Conservation (phyloP, 139 green algal genomes). For the Zygnema cylindricum region DNA sequence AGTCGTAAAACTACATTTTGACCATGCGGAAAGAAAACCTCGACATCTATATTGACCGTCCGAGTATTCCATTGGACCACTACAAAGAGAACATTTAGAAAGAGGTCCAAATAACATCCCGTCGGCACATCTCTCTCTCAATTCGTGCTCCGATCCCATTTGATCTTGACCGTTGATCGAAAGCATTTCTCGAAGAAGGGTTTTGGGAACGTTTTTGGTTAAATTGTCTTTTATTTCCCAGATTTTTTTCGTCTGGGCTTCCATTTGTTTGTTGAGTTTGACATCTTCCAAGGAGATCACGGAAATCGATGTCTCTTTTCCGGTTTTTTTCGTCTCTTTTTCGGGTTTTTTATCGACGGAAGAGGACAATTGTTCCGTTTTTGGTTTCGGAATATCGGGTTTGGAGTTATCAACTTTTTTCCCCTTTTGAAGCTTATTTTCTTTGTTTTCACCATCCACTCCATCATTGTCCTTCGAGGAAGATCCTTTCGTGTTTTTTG, state of each 20-base stretch:
- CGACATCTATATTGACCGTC: slow-evolving; percentile 48
- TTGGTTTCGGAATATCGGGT: too few species aligned
- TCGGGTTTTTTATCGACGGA: slow-evolving; percentile 31
- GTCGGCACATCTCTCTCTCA: slow-evolving; percentile 52
- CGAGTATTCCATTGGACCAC: slow-evolving; percentile 25
- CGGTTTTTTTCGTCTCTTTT: too few species aligned
- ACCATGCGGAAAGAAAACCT: slow-evolving; percentile 51
- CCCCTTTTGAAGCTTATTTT: slow-evolving; percentile 22
- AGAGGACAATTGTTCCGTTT: slow-evolving; percentile 27
- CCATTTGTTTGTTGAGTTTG: slow-evolving; percentile 43
- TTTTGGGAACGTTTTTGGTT: not conserved
- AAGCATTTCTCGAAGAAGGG: slow-evolving; percentile 46
- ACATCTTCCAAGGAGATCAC: not conserved
- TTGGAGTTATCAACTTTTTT: slow-evolving; percentile 22
- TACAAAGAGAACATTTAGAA: slow-evolving; percentile 34
- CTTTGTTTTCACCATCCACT: not conserved
- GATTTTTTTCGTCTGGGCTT: slow-evolving; percentile 30
- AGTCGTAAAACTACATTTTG: slow-evolving; percentile 35
- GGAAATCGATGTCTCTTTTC: too few species aligned
- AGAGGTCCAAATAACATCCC: slow-evolving; percentile 52
- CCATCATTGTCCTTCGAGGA: not conserved
- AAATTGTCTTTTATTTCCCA: slow-evolving; percentile 54
- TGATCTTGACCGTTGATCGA: slow-evolving; percentile 43
- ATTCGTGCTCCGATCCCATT: slow-evolving; percentile 33
- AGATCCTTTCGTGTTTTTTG: not conserved